Conservation (phyloP, 106 monocot genomes). For the Platanthera zijinensis region DNA sequence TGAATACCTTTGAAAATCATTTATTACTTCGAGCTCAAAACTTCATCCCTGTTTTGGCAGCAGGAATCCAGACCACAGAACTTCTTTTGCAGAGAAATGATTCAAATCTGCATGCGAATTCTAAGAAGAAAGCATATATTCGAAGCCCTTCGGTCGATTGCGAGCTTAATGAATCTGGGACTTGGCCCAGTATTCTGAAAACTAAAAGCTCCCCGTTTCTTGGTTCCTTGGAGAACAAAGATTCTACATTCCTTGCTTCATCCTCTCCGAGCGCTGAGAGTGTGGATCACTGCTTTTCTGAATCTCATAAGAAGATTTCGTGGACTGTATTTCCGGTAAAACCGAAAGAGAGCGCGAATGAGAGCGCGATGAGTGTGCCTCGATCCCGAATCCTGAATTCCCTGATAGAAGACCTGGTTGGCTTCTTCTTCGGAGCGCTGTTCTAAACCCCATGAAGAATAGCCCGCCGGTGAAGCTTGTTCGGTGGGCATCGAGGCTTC, state of each 20-base stretch:
- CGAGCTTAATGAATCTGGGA: neutral
- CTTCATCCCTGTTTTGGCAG: neutral
- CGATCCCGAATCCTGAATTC: slow-evolving; percentile 3
- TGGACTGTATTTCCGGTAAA: slow-evolving; percentile 8
- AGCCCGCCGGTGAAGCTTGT: slow-evolving; percentile 18
- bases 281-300: neutral
- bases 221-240: neutral
- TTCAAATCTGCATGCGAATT: neutral
- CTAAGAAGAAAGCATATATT: neutral
- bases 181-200: neutral
- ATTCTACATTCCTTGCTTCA: neutral
- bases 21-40: neutral
- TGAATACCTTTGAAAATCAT: neutral
- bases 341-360: neutral
- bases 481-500: slow-evolving; percentile 56
- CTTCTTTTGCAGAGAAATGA: neutral
- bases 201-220: neutral
- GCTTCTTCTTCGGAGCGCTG: slow-evolving; percentile 36
- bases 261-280: neutral
- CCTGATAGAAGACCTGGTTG: slow-evolving; percentile 38
- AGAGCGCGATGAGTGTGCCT: neutral
- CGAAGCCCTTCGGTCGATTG: neutral
- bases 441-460: slow-evolving; percentile 14
- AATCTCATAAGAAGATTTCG: slow-evolving; percentile 13
- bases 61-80: neutral